phyloP scores from a whole-genome alignment of 2,329 filamentous ascomycete genomes.

The Penicillium sp. region DNA sequence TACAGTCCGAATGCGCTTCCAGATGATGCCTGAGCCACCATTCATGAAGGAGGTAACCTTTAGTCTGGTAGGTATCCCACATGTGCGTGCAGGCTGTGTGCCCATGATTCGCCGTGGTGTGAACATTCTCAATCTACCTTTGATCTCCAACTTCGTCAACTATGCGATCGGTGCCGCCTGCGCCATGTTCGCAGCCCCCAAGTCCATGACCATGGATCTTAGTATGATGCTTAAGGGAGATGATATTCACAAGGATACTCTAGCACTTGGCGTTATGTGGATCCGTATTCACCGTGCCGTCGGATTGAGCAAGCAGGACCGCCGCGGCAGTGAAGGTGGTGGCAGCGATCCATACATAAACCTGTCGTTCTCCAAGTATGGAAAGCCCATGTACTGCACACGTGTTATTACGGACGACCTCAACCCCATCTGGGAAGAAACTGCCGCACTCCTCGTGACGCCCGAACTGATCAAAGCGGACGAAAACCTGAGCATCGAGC shows the following conservation, averaged over 20 bases:
- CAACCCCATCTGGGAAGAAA: slow-evolving; percentile 92
- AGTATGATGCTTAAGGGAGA: slow-evolving; percentile 90
- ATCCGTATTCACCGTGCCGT: slow-evolving; percentile 87
- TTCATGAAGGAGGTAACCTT: slow-evolving; percentile 92
- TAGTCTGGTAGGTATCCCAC: slow-evolving; percentile 91
- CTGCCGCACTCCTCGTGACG: slow-evolving; percentile 81
- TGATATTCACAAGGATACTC: slow-evolving; percentile 83
- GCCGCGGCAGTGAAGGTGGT: slow-evolving; percentile 78
- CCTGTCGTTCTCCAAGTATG: slow-evolving; percentile 92
- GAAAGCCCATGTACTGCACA: slow-evolving; percentile 97
- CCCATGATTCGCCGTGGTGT: slow-evolving; percentile 91
- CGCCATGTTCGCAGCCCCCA: slow-evolving; percentile 91
- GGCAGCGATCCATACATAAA: slow-evolving; percentile 97
- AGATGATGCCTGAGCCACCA: slow-evolving; percentile 87
- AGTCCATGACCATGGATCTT: slow-evolving; percentile 90
- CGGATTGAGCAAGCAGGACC: slow-evolving; percentile 90
- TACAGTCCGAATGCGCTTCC: slow-evolving; percentile 80
- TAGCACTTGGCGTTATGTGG: slow-evolving; percentile 88
- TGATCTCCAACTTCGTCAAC: slow-evolving; percentile 97
- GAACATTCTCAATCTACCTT: slow-evolving; percentile 86
- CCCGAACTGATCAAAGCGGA: slow-evolving; percentile 90
- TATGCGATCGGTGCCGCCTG: slow-evolving; percentile 88
- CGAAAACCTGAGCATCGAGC: slow-evolving; percentile 88
- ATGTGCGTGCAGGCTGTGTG: slow-evolving; percentile 85
- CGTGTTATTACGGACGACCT: slow-evolving; percentile 93